Evolutionary conservation across 176 grass and related monocot species (phyloP), one percentile per base, ranked within the genome.

Genomic region (Saccharum spontaneum): DNA sequence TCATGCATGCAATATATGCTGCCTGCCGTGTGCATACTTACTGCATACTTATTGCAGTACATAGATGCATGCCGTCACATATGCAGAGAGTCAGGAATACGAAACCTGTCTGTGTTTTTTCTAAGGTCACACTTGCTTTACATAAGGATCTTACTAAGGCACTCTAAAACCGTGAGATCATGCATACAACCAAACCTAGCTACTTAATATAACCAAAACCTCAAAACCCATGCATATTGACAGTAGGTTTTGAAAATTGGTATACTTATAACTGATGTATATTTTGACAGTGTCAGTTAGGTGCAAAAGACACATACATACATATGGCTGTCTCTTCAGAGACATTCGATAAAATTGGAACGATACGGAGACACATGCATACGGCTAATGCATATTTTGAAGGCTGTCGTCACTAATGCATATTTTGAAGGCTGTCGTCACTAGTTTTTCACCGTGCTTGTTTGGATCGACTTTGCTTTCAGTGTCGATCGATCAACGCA

Each of bases 1-100:
- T 70, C 72, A 52, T 20, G 77, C 63, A 83, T 89, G 80, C 80
- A 50, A 81, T 85, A 81, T 85, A 85, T 76, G 87, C 82, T 40
- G 67, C 0, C n/a, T 24, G 61, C 77, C 38, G 48, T 10, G 14
- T 26, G 30, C 75, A 66, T 24, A 55, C 62, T 65, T 43, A 54
- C 71, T 79, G 60, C 2, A 7, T 45, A 44, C 44, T 8, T 30
- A 24, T 24, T 49, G 24, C 23, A 50, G n/a, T 12, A 44, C 5
- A 12, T 38, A 18, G 16, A 69, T 69, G 67, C 7, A 69, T 39
- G 1, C 17, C 3, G 10, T 15, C 11, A 31, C 14, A 49, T 30
- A 49, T 18, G 24, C 43, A 73, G n/a, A 44, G 40, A 57, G 4
- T 57, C 54, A 57, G 54, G 20, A 23, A 39, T 24, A 44, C 22